Conservation (phyloP, 75 land plant species). For the Azolla pinnata region DNA sequence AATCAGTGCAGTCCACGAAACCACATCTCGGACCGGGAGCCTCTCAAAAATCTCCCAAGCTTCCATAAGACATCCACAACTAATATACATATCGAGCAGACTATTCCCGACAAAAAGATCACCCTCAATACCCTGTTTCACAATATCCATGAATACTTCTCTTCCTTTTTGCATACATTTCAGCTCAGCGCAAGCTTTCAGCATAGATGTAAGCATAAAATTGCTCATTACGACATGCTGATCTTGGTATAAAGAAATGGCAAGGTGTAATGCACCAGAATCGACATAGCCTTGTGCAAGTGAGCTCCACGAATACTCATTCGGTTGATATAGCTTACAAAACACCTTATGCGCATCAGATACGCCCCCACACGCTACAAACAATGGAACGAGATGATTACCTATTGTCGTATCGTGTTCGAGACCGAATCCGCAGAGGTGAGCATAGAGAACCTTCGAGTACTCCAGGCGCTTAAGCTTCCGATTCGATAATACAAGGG, state of each 20-base stretch:
- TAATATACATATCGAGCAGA: constrained; percentile 45
- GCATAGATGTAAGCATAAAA: too few relatives aligned
- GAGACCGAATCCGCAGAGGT: neutral
- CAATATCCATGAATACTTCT: constrained; percentile 25
- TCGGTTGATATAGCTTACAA: neutral
- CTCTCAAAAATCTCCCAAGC: constrained; percentile 17
- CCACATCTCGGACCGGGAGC: constrained; percentile 21
- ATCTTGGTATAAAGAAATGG: too few relatives aligned
- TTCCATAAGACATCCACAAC: constrained; percentile 26
- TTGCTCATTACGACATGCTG: too few relatives aligned
- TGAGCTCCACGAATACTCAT: constrained; percentile 3
- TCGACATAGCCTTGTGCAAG: neutral
- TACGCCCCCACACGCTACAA: neutral
- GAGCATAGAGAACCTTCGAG: too few relatives aligned
- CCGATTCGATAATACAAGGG: too few relatives aligned
- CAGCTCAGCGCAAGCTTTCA: constrained; percentile 1
- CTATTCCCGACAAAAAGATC: constrained; percentile 23
- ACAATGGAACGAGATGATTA: neutral
- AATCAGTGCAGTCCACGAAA: constrained; percentile 50
- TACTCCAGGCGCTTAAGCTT: too few relatives aligned
- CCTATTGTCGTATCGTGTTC: neutral
- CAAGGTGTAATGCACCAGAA: too few relatives aligned
- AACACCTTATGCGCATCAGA: neutral
- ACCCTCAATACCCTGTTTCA: constrained; percentile 16
- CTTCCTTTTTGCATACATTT: constrained; percentile 24